phyloP scores from a whole-genome alignment of 306 rosid genomes.

The Psophocarpus tetragonolobus region DNA sequence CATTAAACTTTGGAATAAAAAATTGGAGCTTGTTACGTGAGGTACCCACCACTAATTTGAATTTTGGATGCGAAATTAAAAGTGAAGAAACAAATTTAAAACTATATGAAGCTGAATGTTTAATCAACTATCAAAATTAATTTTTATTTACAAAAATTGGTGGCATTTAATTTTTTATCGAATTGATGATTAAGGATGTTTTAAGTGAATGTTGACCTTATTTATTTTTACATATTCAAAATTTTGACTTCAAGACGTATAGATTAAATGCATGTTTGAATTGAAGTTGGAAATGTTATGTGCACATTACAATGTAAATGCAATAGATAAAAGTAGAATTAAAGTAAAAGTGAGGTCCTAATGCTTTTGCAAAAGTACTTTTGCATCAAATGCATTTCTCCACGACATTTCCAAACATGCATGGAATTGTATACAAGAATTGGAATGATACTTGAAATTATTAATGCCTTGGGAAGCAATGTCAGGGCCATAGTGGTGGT shows the following conservation, averaged over 20 bases:
- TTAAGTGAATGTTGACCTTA: conserved; percentile 5
- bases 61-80: conserved; percentile 18
- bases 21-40: neutral
- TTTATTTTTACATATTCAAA: neutral
- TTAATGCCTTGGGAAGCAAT: conserved; percentile 30
- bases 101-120: neutral
- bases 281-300: too few relatives aligned
- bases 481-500: conserved; percentile 25
- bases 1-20: conserved; percentile 26
- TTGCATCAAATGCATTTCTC: too few relatives aligned
- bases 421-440: neutral
- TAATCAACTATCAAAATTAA: conserved; percentile 8
- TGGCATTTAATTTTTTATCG: neutral
- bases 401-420: too few relatives aligned
- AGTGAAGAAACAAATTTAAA: conserved; percentile 21
- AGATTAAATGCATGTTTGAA: too few relatives aligned
- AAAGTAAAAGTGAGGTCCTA: too few relatives aligned
- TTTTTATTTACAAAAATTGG: conserved; percentile 4
- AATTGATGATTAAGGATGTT: conserved; percentile 12
- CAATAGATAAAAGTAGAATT: too few relatives aligned
- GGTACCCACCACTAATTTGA: conserved; percentile 18
- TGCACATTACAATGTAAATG: too few relatives aligned
- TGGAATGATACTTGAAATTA: conserved; percentile 16
- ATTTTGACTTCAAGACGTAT: conserved; percentile 13
- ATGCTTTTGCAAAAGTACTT: too few relatives aligned